A percentile compares a stretch with the other conserved stretches of the same genome.
Evolutionary conservation across 1,139 yeast species (phyloP).

Genomic region (Saccharomyces hybrid): DNA sequence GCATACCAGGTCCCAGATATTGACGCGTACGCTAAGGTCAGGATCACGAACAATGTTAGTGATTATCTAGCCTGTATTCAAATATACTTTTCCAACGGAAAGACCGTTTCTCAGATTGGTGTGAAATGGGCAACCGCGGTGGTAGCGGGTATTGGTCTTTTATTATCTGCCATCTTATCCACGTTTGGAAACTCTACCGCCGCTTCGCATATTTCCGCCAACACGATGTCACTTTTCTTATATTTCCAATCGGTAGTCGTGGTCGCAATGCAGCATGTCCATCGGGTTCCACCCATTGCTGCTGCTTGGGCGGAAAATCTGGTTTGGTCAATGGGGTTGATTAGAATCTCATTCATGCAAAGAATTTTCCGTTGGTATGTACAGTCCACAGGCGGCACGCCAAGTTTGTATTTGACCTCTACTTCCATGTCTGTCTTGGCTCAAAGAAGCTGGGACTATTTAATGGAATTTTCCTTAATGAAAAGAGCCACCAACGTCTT

Average conservation of each 20-base stretch:
- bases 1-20: conserved; percentile 72
- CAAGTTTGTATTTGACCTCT: conserved; percentile 52
- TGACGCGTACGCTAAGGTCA: conserved; percentile 61
- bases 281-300: conserved; percentile 70
- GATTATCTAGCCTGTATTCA: conserved; percentile 57
- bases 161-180: conserved; percentile 59
- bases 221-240: conserved; percentile 62
- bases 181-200: conserved; percentile 74
- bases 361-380: conserved; percentile 73
- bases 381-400: conserved; percentile 71
- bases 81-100: conserved; percentile 61
- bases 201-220: conserved; percentile 70
- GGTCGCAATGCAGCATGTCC: conserved; percentile 65
- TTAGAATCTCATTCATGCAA: conserved; percentile 62
- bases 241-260: conserved; percentile 74
- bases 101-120: conserved; percentile 66
- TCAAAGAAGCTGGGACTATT: conserved; percentile 46
- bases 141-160: conserved; percentile 67
- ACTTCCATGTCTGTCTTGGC: conserved; percentile 56
- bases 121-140: conserved; percentile 82
- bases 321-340: conserved; percentile 83
- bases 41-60: conserved; percentile 37
- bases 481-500: conserved; percentile 32
- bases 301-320: conserved; percentile 74
- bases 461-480: conserved; percentile 17